Conservation (phyloP, 257 asterid genomes). For the Lithospermum erythrorhizon region DNA sequence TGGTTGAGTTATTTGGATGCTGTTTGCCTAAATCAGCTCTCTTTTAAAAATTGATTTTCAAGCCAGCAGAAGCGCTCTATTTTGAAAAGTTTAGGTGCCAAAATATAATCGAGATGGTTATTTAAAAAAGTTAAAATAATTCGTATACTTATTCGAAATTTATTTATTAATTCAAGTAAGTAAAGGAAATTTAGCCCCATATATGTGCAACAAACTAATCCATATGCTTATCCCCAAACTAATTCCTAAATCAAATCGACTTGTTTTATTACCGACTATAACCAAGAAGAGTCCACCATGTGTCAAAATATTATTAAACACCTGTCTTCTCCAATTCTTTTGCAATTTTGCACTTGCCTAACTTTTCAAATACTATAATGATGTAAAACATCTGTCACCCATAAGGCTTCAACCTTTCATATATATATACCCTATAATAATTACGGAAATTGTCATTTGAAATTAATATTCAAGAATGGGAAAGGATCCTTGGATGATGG, state of each 20-base stretch:
- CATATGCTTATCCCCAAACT: not conserved
- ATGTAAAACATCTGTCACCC: slow-evolving; percentile 57
- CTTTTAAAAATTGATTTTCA: no score
- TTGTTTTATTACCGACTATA: slow-evolving; percentile 13
- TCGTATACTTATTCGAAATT: no score
- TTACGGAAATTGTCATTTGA: no score
- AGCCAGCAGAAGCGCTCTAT: no score
- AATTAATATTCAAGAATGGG: slow-evolving; percentile 3
- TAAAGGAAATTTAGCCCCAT: no score
- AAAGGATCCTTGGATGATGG: slow-evolving; percentile 21
- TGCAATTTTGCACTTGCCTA: slow-evolving; percentile 15
- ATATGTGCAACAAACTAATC: slow-evolving; percentile 10
- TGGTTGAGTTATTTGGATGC: no score
- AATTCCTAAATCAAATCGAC: not conserved
- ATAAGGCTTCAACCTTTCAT: slow-evolving; percentile 28
- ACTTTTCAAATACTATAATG: slow-evolving; percentile 36
- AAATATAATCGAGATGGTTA: no score
- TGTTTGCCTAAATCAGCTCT: no score
- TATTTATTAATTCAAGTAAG: no score
- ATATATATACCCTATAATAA: no score
- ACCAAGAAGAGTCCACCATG: slow-evolving; percentile 18
- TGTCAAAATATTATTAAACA: slow-evolving; percentile 23
- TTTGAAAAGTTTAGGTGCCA: no score
- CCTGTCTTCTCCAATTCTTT: slow-evolving; percentile 18
- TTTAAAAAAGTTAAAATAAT: no score